Percentiles rank a stretch among this genome's conserved stretches.
Evolutionary conservation across 2,329 filamentous ascomycete species (phyloP).

Genomic region (Helotiales sp.): DNA sequence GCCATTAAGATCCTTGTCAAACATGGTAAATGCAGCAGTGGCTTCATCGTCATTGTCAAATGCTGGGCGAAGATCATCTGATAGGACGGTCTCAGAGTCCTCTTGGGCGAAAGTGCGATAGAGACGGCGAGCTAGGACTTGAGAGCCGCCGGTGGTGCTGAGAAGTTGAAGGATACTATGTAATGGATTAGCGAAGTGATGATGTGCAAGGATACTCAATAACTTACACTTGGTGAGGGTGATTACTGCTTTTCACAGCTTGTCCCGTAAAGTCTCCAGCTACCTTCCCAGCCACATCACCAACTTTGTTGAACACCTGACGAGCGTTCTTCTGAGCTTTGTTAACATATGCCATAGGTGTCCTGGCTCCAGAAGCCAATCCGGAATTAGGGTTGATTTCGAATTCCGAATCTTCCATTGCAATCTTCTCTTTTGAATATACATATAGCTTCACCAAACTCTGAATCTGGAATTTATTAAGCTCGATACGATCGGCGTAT

Average conservation of each 20-base stretch:
- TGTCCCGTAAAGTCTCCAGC: slow-evolving; percentile 91
- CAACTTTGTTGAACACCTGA: slow-evolving; percentile 75
- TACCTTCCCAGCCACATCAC: slow-evolving; percentile 80
- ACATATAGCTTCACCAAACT: slow-evolving; percentile 64
- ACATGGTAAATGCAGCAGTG: slow-evolving; percentile 85
- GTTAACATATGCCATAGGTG: slow-evolving; percentile 71
- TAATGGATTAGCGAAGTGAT: slow-evolving; percentile 14
- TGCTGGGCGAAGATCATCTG: slow-evolving; percentile 75
- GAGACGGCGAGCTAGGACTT: slow-evolving; percentile 82
- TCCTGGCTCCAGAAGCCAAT: slow-evolving; percentile 52
- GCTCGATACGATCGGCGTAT: slow-evolving; percentile 85
- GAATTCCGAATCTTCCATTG: slow-evolving; percentile 75
- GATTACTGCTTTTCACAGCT: slow-evolving; percentile 63
- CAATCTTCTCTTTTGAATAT: slow-evolving; percentile 63
- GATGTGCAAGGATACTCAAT: too few relatives aligned
- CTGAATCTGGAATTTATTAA: slow-evolving; percentile 87
- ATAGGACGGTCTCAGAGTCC: slow-evolving; percentile 72
- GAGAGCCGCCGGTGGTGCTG: slow-evolving; percentile 69
- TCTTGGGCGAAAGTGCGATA: slow-evolving; percentile 83
- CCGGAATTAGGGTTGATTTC: slow-evolving; percentile 40
- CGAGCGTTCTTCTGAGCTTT: slow-evolving; percentile 72
- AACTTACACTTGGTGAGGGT: slow-evolving; percentile 72
- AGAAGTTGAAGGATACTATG: slow-evolving; percentile 70
- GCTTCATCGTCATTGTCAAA: slow-evolving; percentile 85
- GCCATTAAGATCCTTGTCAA: slow-evolving; percentile 95